Conservation (phyloP, 2,329 filamentous ascomycete species). For the Pseudogymnoascus sp. region DNA sequence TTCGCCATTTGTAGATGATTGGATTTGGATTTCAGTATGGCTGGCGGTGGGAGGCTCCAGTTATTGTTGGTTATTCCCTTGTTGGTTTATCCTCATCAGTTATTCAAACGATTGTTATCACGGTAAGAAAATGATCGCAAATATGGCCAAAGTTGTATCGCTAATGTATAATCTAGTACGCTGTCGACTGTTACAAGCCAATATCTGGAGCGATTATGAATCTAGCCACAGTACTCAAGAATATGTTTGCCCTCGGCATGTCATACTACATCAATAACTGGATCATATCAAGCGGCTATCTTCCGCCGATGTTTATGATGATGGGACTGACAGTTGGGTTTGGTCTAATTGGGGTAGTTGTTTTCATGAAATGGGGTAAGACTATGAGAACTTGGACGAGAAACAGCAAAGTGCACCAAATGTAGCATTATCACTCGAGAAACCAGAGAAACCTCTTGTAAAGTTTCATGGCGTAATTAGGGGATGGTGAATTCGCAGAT, state of each 20-base stretch:
- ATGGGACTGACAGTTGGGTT: constrained; percentile 6
- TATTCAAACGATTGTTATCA: constrained; percentile 47
- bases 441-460: no score
- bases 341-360: constrained; percentile 20
- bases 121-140: constrained; percentile 11
- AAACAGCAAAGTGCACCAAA: constrained; percentile 45
- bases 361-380: constrained; percentile 52
- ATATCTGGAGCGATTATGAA: constrained; percentile 43
- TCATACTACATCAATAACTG: constrained; percentile 18
- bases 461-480: no score
- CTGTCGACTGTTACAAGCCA: constrained; percentile 55
- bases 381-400: constrained; percentile 46
- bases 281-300: constrained; percentile 8
- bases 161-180: constrained; percentile 30
- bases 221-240: constrained; percentile 21
- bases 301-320: neutral
- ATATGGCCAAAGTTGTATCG: no score
- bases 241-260: constrained; percentile 29
- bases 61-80: constrained; percentile 49
- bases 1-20: constrained; percentile 34
- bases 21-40: constrained; percentile 43
- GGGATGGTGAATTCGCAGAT: no score
- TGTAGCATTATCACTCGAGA: constrained; percentile 24
- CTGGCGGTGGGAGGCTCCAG: constrained; percentile 46
- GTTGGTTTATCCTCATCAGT: constrained; percentile 51